phyloP scores from a whole-genome alignment of 2,329 filamentous ascomycete species.

The Colletotrichum melonis region DNA sequence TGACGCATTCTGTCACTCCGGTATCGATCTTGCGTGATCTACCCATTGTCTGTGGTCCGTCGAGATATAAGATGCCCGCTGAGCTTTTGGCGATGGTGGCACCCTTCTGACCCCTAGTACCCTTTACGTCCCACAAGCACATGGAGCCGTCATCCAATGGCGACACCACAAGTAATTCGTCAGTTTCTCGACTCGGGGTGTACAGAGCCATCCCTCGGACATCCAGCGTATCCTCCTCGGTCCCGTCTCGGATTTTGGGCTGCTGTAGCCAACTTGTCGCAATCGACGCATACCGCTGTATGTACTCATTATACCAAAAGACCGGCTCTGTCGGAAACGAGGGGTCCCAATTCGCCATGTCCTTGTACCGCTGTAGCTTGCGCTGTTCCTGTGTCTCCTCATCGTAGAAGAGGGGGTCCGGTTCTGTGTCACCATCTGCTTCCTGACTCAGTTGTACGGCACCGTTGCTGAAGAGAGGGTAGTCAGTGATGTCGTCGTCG shows the following conservation, averaged over 20 bases:
- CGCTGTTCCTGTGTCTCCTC: constrained; percentile 41
- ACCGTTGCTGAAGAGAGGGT: constrained; percentile 27
- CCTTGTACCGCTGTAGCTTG: constrained; percentile 59
- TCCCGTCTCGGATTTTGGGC: constrained; percentile 58
- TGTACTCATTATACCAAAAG: constrained; percentile 90
- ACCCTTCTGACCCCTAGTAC: constrained; percentile 65
- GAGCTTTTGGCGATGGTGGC: constrained; percentile 74
- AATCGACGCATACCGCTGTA: constrained; percentile 82
- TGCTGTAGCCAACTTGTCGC: constrained; percentile 81
- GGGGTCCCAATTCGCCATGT: constrained; percentile 86
- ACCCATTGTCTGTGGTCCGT: constrained; percentile 56
- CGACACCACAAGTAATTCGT: constrained; percentile 71
- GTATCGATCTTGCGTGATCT: constrained; percentile 76
- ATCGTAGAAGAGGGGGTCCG: constrained; percentile 29
- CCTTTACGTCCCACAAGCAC: constrained; percentile 84
- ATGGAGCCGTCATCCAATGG: constrained; percentile 89
- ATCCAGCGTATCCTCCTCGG: constrained; percentile 65
- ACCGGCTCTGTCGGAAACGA: constrained; percentile 77
- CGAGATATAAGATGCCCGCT: constrained; percentile 74
- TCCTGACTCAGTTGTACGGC: constrained; percentile 27
- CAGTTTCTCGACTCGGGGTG: constrained; percentile 51
- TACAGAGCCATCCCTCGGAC: constrained; percentile 80
- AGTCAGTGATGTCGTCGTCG: constrained; percentile 30
- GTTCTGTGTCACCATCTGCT: constrained; percentile 2
- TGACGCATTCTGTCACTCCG: constrained; percentile 83